phyloP scores from a whole-genome alignment of 1,139 yeast species.

The Pichia cactophila region DNA sequence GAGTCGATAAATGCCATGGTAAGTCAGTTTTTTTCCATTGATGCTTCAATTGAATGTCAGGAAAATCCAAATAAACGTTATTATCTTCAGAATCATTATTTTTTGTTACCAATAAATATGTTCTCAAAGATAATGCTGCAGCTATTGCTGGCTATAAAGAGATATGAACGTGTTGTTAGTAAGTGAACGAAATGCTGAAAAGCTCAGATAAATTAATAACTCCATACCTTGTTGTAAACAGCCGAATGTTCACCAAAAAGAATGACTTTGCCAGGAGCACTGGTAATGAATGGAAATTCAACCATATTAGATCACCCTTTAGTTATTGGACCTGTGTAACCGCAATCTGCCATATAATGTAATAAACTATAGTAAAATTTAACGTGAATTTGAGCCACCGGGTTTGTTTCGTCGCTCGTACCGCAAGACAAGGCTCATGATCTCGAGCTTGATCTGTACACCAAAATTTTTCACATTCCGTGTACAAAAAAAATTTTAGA shows the following conservation, averaged over 20 bases:
- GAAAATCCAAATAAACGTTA: conserved; percentile 59
- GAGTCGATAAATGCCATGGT: conserved; percentile 46
- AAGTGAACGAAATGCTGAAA: neutral
- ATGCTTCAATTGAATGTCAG: conserved; percentile 65
- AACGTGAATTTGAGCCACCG: neutral
- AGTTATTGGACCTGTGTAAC: too few relatives aligned
- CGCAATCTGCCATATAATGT: too few relatives aligned
- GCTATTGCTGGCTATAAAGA: conserved; percentile 67
- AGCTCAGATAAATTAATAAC: neutral
- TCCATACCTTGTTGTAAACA: conserved; percentile 65
- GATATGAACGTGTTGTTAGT: conserved; percentile 5
- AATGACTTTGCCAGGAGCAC: conserved; percentile 96
- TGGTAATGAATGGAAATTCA: conserved; percentile 54
- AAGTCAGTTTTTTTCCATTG: conserved; percentile 54
- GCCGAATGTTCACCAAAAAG: conserved; percentile 97
- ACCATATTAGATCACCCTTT: conserved; percentile 15
- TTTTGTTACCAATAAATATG: conserved; percentile 58
- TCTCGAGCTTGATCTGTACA: neutral
- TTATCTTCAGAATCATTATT: conserved; percentile 32
- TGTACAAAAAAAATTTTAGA: neutral
- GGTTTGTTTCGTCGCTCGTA: neutral
- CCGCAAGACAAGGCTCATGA: neutral
- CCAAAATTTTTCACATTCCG: neutral
- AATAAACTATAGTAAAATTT: neutral
- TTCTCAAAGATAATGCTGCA: conserved; percentile 75